Conservation (phyloP, 305 asterid species). For the Nicotiana rustica region DNA sequence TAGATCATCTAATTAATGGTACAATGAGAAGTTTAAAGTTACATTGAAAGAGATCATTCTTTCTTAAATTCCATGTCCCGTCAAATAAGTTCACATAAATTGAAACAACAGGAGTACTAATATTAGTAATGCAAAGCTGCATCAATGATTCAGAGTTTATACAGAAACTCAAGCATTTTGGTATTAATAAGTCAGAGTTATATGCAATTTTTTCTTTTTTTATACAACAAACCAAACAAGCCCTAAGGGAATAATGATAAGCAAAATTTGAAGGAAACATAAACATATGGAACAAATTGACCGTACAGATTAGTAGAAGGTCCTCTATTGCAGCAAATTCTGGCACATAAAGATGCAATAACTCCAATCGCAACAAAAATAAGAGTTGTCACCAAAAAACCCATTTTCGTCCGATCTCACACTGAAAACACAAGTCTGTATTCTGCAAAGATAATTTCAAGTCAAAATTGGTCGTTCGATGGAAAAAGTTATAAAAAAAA, state of each 20-base stretch:
- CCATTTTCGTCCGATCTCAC: conserved; percentile 52
- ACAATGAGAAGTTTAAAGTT: no score
- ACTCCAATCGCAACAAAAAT: conserved; percentile 79
- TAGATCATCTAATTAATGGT: no score
- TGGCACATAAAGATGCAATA: conserved; percentile 67
- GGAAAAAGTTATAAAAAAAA: not conserved
- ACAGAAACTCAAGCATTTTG: not conserved
- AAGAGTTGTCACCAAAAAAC: conserved; percentile 74
- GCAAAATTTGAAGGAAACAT: not conserved
- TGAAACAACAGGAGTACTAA: not conserved
- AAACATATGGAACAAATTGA: not conserved
- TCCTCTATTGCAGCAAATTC: conserved; percentile 91
- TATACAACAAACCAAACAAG: not conserved
- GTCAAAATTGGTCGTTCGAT: not conserved
- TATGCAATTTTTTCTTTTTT: not conserved
- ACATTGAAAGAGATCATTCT: no score
- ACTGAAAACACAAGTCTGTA: not conserved
- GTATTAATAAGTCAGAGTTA: not conserved
- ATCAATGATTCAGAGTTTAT: not conserved
- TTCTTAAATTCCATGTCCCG: no score
- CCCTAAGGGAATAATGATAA: conserved; percentile 10
- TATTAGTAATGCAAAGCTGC: not conserved
- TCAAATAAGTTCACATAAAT: not conserved
- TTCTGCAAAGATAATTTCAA: not conserved
- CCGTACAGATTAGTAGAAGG: conserved; percentile 91